phyloP scores from a whole-genome alignment of 352 stramenopile genomes.

The Phytopythium helicoides region DNA sequence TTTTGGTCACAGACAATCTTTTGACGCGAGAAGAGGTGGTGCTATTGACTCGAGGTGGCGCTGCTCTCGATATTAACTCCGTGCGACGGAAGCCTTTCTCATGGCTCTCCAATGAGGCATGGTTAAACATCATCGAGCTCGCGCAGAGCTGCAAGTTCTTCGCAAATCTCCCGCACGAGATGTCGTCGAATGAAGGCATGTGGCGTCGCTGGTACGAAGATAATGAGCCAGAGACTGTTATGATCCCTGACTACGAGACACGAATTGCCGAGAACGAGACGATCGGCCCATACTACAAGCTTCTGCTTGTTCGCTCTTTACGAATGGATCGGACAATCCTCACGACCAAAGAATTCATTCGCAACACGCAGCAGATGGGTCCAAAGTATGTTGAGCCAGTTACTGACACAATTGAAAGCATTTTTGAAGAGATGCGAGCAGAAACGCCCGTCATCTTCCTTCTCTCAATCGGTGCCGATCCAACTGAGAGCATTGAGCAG shows the following conservation, averaged over 20 bases:
- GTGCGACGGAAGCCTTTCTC: constrained; percentile 95
- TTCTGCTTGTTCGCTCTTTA: constrained; percentile 95
- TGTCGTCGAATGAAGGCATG: constrained; percentile 95
- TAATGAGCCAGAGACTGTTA: constrained; percentile 95
- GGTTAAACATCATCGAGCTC: constrained; percentile 97
- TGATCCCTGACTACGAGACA: constrained; percentile 96
- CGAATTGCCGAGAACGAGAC: constrained; percentile 91
- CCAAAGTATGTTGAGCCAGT: constrained; percentile 96
- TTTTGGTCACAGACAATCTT: constrained; percentile 93
- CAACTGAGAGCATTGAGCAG: constrained; percentile 97
- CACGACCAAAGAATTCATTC: constrained; percentile 97
- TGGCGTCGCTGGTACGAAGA: constrained; percentile 98
- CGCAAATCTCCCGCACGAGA: constrained; percentile 94
- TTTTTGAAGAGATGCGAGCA: constrained; percentile 95
- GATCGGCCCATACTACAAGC: constrained; percentile 95
- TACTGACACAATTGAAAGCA: constrained; percentile 98
- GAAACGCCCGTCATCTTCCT: constrained; percentile 98
- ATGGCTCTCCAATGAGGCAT: constrained; percentile 97
- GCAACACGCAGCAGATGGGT: constrained; percentile 96
- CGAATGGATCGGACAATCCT: constrained; percentile 98
- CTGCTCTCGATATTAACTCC: constrained; percentile 96
- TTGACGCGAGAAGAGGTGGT: constrained; percentile 95
- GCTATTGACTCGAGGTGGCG: constrained; percentile 94
- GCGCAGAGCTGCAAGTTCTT: constrained; percentile 97
- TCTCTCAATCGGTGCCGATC: constrained; percentile 96